Evolutionary conservation across 768 basidiomycete genomes (phyloP), one percentile per base, ranked within the genome.

Genomic region (Collybia nuda): DNA sequence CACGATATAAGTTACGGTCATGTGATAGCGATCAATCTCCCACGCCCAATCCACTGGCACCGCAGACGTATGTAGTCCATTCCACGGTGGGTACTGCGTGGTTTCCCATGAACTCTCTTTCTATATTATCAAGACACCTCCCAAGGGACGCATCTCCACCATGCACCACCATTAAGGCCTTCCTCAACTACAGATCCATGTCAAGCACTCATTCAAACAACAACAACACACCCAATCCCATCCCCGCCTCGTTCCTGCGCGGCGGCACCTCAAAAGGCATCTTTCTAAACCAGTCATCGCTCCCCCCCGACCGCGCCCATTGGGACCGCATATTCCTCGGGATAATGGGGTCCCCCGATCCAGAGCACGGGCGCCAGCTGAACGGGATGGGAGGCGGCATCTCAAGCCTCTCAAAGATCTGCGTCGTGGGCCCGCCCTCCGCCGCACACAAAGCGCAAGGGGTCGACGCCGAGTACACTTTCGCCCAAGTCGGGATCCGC

Each of bases 331-430:
- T 88, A 42, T 85, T 90, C 56, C 75, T 85, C 7, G 79, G 84
- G 0, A 77, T 88, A 12, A 90, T 90, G 87, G 89, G 88, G n/a
- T 89, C 87, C 2, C 89, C 89, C 0, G 89, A 92, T 59, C 74
- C 82, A 2, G 70, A 77, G 48, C 69, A 87, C 56, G 80, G 79
- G 1, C 71, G 86, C 14, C 89, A 92, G 65, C 72, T 90, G 12
- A 84, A 92, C 56, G 89, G 89, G 9, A 88, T 90, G 85, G 89
- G 89, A 7, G 87, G 89, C 5, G 89, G 89, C 3, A 68, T 87
- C 7, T 86, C 84, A 14, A 87, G 84, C 50, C 74, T 88, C 5
- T 88, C 86, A 29, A 92, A 92, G 61, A 79, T 90, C 14, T 81
- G 80, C 56, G 78, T 91, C 40, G 81, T 90, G 2, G 79, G 76